These are phyloP conservation scores for Halophytophthora polymorphica DNA, from an alignment of 352 stramenopile species.

Conservation along the genomic window DNA sequence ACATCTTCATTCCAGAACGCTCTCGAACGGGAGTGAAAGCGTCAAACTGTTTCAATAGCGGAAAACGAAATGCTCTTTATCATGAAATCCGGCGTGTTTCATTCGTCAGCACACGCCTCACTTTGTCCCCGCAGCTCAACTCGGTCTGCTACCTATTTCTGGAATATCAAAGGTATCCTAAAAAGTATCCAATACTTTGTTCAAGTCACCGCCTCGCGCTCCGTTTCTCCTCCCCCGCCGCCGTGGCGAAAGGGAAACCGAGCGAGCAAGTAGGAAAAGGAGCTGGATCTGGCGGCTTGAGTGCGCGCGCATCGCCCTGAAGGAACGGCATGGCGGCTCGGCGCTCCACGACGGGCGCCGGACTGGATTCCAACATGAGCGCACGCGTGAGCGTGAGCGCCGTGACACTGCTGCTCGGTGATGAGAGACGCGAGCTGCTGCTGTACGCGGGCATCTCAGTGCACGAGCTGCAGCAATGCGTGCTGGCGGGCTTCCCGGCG, in stretches of 20 bases:
- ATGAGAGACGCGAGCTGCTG: conserved; percentile 33
- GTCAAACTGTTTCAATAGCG: too few relatives aligned
- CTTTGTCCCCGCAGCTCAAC: too few relatives aligned
- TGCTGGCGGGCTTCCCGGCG: conserved; percentile 39
- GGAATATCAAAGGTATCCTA: too few relatives aligned
- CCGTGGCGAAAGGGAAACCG: not conserved
- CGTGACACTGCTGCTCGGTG: conserved; percentile 35
- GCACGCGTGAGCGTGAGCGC: conserved; percentile 25
- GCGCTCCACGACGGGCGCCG: too few relatives aligned
- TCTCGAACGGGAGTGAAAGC: too few relatives aligned
- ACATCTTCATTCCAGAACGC: too few relatives aligned
- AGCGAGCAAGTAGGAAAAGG: not conserved
- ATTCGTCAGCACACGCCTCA: too few relatives aligned
- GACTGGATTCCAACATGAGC: not conserved
- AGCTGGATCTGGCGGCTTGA: not conserved
- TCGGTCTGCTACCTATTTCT: too few relatives aligned
- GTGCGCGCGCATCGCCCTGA: not conserved
- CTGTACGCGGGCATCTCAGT: conserved; percentile 34
- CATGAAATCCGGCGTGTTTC: too few relatives aligned
- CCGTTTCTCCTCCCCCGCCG: not conserved
- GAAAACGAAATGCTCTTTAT: too few relatives aligned
- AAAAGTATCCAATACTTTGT: too few relatives aligned
- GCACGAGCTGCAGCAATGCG: conserved; percentile 48
- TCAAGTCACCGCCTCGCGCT: conserved; percentile 1
- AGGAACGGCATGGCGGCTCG: too few relatives aligned